Evolutionary conservation across 176 grass and related monocot species (phyloP).

Genomic region (Triticum timopheevii): DNA sequence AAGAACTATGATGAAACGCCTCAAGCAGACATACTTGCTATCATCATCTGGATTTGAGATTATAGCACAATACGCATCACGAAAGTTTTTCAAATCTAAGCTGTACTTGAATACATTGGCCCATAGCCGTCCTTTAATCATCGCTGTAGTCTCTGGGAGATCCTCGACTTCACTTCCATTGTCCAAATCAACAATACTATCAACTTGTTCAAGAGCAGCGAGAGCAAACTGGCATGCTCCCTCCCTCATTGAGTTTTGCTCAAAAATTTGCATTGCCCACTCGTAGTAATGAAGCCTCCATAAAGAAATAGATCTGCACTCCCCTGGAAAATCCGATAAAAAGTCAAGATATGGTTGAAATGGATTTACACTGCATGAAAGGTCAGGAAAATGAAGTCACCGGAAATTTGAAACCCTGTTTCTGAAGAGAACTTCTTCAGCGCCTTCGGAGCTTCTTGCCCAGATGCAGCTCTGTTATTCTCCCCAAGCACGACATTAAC

Average conservation of each 20-base stretch:
- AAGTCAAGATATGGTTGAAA: slow-evolving; percentile 17
- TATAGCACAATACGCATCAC: slow-evolving; percentile 87
- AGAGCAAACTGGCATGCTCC: slow-evolving; percentile 90
- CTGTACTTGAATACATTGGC: slow-evolving; percentile 85
- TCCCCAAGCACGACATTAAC: slow-evolving; percentile 23
- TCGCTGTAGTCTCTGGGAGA: slow-evolving; percentile 53
- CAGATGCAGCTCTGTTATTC: slow-evolving; percentile 75
- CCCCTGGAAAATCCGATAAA: slow-evolving; percentile 41
- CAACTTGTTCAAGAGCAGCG: slow-evolving; percentile 91
- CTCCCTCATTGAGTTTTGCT: slow-evolving; percentile 75
- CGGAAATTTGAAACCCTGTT: slow-evolving; percentile 78
- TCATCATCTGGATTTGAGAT: slow-evolving; percentile 87
- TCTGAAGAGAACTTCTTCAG: slow-evolving; percentile 64
- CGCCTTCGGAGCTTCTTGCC: slow-evolving; percentile 59
- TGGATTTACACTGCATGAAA: slow-evolving; percentile 5
- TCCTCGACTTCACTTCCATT: slow-evolving; percentile 45
- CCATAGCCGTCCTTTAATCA: slow-evolving; percentile 79
- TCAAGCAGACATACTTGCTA: slow-evolving; percentile 88
- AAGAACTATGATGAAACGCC: slow-evolving; percentile 93
- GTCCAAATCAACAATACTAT: slow-evolving; percentile 39
- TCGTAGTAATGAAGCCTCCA: slow-evolving; percentile 95
- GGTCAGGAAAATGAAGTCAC: slow-evolving; percentile 44
- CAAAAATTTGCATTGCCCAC: slow-evolving; percentile 88
- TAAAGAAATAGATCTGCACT: slow-evolving; percentile 52
- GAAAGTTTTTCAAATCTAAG: slow-evolving; percentile 83